Base-by-base conservation (phyloP, 2,329 filamentous ascomycete species). In the Fusarium coffeatum region DNA sequence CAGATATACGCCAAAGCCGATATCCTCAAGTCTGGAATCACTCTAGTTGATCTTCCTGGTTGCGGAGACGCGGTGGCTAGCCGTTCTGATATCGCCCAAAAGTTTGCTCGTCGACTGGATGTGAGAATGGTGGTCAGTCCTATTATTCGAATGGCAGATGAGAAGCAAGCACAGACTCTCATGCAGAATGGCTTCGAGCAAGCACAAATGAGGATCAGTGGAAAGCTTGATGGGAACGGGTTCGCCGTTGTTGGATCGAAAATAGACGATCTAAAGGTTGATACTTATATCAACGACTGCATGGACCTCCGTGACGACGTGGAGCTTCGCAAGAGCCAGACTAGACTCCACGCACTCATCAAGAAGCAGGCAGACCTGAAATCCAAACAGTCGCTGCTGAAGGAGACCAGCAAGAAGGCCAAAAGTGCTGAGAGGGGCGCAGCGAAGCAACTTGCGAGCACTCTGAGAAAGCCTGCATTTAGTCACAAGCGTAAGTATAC, bases 1-100 rank as follows among this genome's bases (percentile, higher is more conserved):
- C 72, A 76, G 5, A 78, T 88, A 3, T 87, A 81, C 55, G 78
- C 80, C 12, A 84, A 82, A 54, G 78, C 84, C 0, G 71, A 80
- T 1, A 80, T 85, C 1, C 74, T 88, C 1, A 80, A 79, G 1
- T 82, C 83, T 6, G 85, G 86, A 0, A 80, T 85, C 4, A 81
- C 83, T 0, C 77, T 88, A 5, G 85, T 87, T 2, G 85, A 88
- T 65, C 77, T 88, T 0, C 86, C 86, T 0, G 86, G 86, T 12
- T 79, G 86, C 0, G 83, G 83, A 1, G 86, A 89, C 23, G 60
- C 64, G 0, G 64, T 70, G 0, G 62, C 68, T 2, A 77, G 76
- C 27, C 76, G 79, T 5, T 72, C 72, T 0, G 49, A 61, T 0
- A 58, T 80, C 0, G 76, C 78, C 0, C 27, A 60, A 7, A 57